phyloP scores from a whole-genome alignment of 202 grass and related monocot species.

The Musa balbisiana region DNA sequence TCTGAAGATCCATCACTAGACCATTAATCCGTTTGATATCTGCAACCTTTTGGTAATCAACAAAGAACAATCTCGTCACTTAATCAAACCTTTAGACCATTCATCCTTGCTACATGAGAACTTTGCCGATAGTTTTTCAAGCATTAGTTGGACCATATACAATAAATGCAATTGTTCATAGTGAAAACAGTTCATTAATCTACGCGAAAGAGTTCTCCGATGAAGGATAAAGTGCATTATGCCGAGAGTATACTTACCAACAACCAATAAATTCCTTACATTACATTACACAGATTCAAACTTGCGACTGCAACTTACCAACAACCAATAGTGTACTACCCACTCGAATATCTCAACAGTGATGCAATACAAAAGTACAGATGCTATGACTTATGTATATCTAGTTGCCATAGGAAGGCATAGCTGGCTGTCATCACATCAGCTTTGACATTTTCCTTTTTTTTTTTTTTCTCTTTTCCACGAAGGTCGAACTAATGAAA shows the following conservation, averaged over 20 bases:
- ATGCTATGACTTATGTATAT: background rate
- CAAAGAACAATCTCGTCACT: background rate
- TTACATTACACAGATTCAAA: background rate
- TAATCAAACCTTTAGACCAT: background rate
- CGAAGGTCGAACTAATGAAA: no score
- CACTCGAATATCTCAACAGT: background rate
- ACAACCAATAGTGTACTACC: background rate
- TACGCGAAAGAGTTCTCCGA: background rate
- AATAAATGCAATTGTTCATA: background rate
- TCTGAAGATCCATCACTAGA: slow-evolving; percentile 64
- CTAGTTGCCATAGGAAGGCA: no score
- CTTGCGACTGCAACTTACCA: background rate
- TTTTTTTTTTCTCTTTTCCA: no score
- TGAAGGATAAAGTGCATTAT: background rate
- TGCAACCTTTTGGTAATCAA: slow-evolving; percentile 42
- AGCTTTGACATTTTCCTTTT: no score
- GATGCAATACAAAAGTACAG: background rate
- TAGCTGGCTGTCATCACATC: no score
- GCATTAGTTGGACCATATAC: background rate
- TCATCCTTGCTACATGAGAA: background rate
- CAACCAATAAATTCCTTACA: background rate
- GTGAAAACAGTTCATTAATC: background rate
- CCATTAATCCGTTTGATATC: slow-evolving; percentile 82
- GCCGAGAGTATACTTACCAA: background rate
- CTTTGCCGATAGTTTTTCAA: background rate